Evolutionary conservation across 257 asterid genomes (phyloP).

Genomic region (Petunia secreta): DNA sequence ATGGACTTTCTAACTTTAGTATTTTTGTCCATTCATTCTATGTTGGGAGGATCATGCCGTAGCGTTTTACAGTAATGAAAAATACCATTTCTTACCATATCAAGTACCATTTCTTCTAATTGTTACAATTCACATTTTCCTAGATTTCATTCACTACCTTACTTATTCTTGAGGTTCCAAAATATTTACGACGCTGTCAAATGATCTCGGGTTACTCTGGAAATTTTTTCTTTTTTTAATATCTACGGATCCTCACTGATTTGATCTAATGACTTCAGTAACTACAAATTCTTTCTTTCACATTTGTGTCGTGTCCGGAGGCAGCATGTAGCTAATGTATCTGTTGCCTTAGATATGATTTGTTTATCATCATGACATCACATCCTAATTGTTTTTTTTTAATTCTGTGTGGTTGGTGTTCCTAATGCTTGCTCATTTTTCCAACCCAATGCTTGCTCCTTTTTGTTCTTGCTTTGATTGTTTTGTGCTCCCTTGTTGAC

Average conservation of each 20-base stretch:
- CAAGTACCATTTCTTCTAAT: background rate
- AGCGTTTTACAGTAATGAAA: background rate
- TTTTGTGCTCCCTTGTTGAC: background rate
- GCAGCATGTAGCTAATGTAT: conserved; percentile 20
- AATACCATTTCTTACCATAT: background rate
- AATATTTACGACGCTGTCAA: background rate
- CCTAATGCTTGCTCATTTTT: conserved; percentile 3
- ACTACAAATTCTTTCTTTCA: conserved; percentile 11
- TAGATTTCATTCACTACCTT: background rate
- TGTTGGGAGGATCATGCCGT: background rate
- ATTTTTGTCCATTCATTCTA: background rate
- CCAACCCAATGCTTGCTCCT: background rate
- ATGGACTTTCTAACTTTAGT: background rate
- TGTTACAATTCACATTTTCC: background rate
- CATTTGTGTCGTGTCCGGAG: background rate
- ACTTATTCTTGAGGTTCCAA: conserved; percentile 4
- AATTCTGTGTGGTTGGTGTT: conserved; percentile 8
- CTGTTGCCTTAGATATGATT: background rate
- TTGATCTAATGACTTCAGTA: background rate
- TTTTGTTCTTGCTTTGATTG: background rate
- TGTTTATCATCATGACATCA: background rate
- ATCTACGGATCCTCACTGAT: background rate
- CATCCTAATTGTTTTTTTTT: conserved; percentile 7
- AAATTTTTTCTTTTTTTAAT: background rate
- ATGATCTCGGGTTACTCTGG: conserved; percentile 12